Percentiles rank a stretch among this genome's conserved stretches.
phyloP scores from a whole-genome alignment of 208 protist genomes.

The Porcisia hertigi region DNA sequence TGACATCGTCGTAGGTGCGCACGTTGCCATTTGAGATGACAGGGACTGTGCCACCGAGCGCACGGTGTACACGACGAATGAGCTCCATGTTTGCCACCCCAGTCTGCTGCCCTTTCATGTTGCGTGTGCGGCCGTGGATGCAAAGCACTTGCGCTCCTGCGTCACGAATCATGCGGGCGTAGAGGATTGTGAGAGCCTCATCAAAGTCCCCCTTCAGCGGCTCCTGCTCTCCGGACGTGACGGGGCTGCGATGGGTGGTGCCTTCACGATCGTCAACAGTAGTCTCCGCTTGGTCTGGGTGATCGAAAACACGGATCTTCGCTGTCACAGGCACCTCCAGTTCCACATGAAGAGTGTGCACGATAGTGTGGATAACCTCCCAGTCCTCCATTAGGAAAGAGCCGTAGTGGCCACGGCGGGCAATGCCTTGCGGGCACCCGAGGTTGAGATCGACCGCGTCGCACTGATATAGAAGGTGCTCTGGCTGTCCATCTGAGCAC shows the following conservation, averaged over 20 bases:
- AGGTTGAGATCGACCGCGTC: slow-evolving; percentile 92
- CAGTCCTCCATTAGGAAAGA: slow-evolving; percentile 93
- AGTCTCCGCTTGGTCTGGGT: slow-evolving; percentile 1
- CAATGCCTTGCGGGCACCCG: slow-evolving; percentile 94
- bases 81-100: slow-evolving; percentile 70
- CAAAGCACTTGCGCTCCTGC: slow-evolving; percentile 81
- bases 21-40: slow-evolving; percentile 93
- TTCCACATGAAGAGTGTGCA: slow-evolving; percentile 82
- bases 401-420: slow-evolving; percentile 90
- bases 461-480: slow-evolving; percentile 49
- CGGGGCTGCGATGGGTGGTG: background rate
- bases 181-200: slow-evolving; percentile 76
- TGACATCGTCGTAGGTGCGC: slow-evolving; percentile 67
- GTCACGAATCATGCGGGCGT: slow-evolving; percentile 84
- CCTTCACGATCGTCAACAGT: background rate
- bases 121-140: slow-evolving; percentile 88
- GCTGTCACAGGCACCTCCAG: slow-evolving; percentile 89
- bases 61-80: slow-evolving; percentile 57
- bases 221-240: background rate
- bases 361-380: slow-evolving; percentile 77
- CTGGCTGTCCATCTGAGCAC: background rate
- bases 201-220: slow-evolving; percentile 39
- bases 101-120: slow-evolving; percentile 77
- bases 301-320: slow-evolving; percentile 92
- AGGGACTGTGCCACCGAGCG: slow-evolving; percentile 56